Base-by-base conservation (phyloP, 208 protist genomes). In the Novymonas esmeraldas region DNA sequence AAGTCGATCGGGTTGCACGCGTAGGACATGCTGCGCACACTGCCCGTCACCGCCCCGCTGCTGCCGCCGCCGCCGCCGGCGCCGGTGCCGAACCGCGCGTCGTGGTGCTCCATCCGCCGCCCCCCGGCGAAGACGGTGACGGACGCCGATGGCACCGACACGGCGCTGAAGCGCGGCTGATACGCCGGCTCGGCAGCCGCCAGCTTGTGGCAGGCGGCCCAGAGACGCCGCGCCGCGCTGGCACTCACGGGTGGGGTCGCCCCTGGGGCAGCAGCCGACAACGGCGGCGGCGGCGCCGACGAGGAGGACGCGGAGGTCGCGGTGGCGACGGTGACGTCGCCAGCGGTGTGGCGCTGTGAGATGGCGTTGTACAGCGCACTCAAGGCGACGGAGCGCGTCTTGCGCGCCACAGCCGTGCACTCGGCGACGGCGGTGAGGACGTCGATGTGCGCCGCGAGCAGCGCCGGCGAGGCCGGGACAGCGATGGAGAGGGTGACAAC, bases 1-100 rank as follows among this genome's bases (percentile, higher is more conserved):
- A 95, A 48, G 18, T 73, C 70, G 50, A 94, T 92, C 11, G 84
- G 85, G 31, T 82, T 77, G 26, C 68, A 73, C 10, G 85, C 85
- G 81, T 68, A 73, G 4, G 73, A 77, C 42, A 65, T 49, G 57
- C 71, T 77, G 49, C 50, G 71, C 31, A 77, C 63, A 42, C 62
- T 77, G 58, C 49, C 64, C 9, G 62, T 70, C 10, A 56, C 24
- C 0, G 72, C 38, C 6, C 31, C 62, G 22, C 24, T 5, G 60
- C 42, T 28, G 10, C 31, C 38, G 14, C 31, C 62, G 22, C 24
- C 11, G 60, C 42, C 45, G 10, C 31, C 13, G 36, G 9, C 3
- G 46, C 33, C 57, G 3, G 55, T 55, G 57, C 44, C 65, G 38
- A 34, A 22, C 22, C 46, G 50, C 14, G 46, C 49, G 18, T 36